Conservation (phyloP, 345 rosid genomes). For the Rhizophora apiculata region DNA sequence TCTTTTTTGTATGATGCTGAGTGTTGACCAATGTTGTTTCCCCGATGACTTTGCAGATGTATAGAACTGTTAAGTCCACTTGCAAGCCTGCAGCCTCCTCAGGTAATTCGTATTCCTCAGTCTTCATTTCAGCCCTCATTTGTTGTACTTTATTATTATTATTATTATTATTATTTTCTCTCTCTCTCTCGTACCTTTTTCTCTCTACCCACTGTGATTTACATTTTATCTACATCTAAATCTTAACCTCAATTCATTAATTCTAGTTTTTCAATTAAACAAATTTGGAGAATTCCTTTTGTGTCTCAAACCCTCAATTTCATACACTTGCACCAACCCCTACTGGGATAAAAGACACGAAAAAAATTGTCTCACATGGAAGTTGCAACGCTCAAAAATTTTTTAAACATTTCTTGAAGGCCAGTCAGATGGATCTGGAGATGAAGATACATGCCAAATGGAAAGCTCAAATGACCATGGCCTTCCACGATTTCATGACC, state of each 20-base stretch:
- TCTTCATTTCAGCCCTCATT: background rate
- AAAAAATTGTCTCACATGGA: background rate
- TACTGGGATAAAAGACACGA: conserved; percentile 5
- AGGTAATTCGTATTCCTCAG: conserved; percentile 46
- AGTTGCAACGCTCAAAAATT: background rate
- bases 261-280: background rate
- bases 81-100: conserved; percentile 80
- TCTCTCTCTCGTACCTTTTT: background rate
- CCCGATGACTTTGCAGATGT: conserved; percentile 53
- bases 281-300: background rate
- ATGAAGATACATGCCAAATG: conserved; percentile 55
- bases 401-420: conserved; percentile 22
- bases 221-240: no score
- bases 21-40: background rate
- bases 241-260: no score
- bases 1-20: background rate
- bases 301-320: background rate
- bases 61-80: conserved; percentile 87
- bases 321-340: conserved; percentile 5
- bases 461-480: conserved; percentile 37
- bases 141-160: background rate
- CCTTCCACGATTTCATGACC: conserved; percentile 30
- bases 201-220: background rate
- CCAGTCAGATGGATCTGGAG: conserved; percentile 71
- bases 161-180: background rate